Evolutionary conservation across 179 eudicot genomes (phyloP), one percentile per base, ranked within the genome.

Genomic region (Spergularia azorica): DNA sequence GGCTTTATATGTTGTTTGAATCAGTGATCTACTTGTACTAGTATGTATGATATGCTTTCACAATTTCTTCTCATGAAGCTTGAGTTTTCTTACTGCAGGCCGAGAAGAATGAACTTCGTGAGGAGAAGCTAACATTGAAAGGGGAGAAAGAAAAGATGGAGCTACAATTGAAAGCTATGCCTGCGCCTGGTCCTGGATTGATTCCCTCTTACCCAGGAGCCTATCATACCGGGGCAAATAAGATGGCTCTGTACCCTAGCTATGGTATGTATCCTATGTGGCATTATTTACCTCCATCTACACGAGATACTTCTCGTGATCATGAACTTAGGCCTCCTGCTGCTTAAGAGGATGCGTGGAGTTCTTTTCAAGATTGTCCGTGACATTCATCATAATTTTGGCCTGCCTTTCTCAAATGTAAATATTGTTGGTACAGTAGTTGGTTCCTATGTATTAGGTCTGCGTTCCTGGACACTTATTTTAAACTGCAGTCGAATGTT

Each of bases 271-370:
- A 84, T 61, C 98, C 97, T 20, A 93, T 92, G 97, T 93, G 95
- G 95, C 97, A 93, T 70, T 93, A 92, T 78, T 78, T 91, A 26
- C 93, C 97, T 32, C 92, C 84, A n/a, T 78, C 93, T 41, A 73
- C 83, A 3, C 79, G 84, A 39, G 98, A 93, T 81, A 90, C 95
- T 16, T 83, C 98, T 63, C 89, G 79, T 69, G 98, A 93, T 82
- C 93, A 86, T 70, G 84, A 85, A 50, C 97, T 93, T 84, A 89
- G 98, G 87, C 95, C 98, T 72, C 98, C 98, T 56, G 97, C 98
- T 79, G 97, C 97, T 80, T 91, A 83, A 81, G 36, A 54, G 74
- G 51, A 50, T n/a, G 11, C 55, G n/a, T 43, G 57, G 54, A 60
- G 57, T 43, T 65, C 48, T 41, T 63, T 26, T 26, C 57, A 26